phyloP scores from a whole-genome alignment of 1,139 yeast genomes.

The Yamadazyma songkhlaensis region DNA sequence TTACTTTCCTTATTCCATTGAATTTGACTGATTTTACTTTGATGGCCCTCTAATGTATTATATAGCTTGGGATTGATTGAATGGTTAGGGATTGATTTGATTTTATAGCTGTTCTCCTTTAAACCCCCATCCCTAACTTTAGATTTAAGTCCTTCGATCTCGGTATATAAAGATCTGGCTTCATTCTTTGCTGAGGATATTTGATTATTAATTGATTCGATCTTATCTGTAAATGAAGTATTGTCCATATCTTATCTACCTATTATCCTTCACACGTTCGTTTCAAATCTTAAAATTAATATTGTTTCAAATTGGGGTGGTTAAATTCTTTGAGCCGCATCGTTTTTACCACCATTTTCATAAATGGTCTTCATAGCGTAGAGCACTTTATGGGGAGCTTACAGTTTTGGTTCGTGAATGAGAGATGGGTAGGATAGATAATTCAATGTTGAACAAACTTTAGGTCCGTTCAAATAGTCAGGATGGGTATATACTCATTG shows the following conservation, averaged over 20 bases:
- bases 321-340: constrained; percentile 1
- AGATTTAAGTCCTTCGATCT: constrained; percentile 43
- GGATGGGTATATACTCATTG: too few species aligned
- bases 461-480: too few species aligned
- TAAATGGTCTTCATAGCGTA: too few species aligned
- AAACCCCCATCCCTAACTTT: constrained; percentile 48
- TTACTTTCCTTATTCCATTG: constrained; percentile 66
- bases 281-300: background rate
- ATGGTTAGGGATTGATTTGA: constrained; percentile 29
- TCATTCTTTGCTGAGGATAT: constrained; percentile 37
- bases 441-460: too few species aligned
- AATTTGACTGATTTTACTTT: constrained; percentile 66
- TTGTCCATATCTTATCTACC: background rate
- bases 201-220: constrained; percentile 2
- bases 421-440: too few species aligned
- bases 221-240: background rate
- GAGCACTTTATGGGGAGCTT: too few species aligned
- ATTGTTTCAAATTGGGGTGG: background rate
- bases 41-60: constrained; percentile 64
- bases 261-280: background rate
- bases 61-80: constrained; percentile 33
- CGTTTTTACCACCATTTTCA: background rate
- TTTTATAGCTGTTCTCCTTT: constrained; percentile 31
- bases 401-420: too few species aligned
- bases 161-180: constrained; percentile 46